These are phyloP conservation scores for Fusarium humuli DNA, from an alignment of 2,329 filamentous ascomycete genomes.

Conservation along the genomic window DNA sequence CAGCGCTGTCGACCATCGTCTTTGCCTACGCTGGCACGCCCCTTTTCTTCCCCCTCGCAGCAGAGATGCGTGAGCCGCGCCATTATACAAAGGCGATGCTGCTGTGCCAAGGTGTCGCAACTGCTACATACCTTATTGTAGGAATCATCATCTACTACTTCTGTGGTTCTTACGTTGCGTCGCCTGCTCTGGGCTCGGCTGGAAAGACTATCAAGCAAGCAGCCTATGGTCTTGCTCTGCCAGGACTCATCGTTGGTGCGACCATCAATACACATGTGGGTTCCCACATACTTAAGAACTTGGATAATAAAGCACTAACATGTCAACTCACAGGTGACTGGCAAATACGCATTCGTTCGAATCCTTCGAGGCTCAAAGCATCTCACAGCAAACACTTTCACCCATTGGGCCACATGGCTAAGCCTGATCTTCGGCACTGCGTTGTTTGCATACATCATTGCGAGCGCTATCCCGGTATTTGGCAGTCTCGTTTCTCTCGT, in stretches of 20 bases:
- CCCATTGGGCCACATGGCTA: conserved; percentile 50
- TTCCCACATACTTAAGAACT: background rate
- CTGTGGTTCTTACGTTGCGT: conserved; percentile 59
- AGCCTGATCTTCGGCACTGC: conserved; percentile 41
- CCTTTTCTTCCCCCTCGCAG: conserved; percentile 48
- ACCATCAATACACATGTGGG: conserved; percentile 46
- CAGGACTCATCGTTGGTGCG: conserved; percentile 44
- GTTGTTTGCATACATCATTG: conserved; percentile 46
- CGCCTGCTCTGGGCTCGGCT: conserved; percentile 59
- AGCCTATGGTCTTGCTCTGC: conserved; percentile 53
- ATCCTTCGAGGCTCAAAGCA: conserved; percentile 47
- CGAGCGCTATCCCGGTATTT: conserved; percentile 40
- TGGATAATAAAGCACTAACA: background rate
- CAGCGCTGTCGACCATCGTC: conserved; percentile 49
- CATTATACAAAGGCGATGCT: conserved; percentile 38
- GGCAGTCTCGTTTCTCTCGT: conserved; percentile 43
- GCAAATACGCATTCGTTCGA: conserved; percentile 24
- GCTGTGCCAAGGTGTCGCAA: conserved; percentile 44
- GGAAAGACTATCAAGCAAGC: conserved; percentile 56
- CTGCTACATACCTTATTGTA: conserved; percentile 49
- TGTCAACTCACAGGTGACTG: conserved; percentile 8
- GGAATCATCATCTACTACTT: conserved; percentile 57
- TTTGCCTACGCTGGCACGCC: conserved; percentile 54
- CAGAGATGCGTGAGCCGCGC: conserved; percentile 50
- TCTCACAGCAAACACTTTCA: conserved; percentile 44